These are phyloP conservation scores for Coemansia sp. DNA, from an alignment of 192 early-diverging fungal genomes.

Conservation along the genomic window DNA sequence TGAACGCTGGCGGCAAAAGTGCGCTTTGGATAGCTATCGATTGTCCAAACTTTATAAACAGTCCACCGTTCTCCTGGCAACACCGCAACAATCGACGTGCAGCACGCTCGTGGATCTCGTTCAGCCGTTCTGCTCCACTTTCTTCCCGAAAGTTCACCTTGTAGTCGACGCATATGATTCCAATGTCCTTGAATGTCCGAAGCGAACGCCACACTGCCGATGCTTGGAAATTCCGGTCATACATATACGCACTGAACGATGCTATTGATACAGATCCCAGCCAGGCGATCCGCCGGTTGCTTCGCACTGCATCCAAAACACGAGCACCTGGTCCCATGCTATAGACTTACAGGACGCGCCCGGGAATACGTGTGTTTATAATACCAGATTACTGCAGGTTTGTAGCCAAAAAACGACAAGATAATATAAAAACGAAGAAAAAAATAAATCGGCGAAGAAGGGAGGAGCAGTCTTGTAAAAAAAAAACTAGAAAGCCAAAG, in stretches of 20 bases:
- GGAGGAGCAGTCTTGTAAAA: too few relatives aligned
- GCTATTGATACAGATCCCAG: constrained; percentile 11
- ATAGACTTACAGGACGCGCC: neutral
- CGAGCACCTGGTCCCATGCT: neutral
- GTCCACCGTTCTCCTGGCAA: constrained; percentile 80
- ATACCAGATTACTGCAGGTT: neutral
- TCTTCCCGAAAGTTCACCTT: constrained; percentile 78
- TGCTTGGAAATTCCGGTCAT: constrained; percentile 45
- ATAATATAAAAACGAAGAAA: neutral
- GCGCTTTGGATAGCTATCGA: constrained; percentile 68
- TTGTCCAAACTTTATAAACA: constrained; percentile 91
- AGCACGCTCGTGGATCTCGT: constrained; percentile 69
- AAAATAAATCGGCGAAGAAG: neutral
- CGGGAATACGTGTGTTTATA: neutral
- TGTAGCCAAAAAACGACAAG: neutral
- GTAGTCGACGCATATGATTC: constrained; percentile 61
- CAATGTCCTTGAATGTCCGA: constrained; percentile 38
- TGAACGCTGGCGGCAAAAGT: constrained; percentile 64
- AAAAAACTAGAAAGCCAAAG: too few relatives aligned
- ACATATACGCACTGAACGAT: constrained; percentile 22
- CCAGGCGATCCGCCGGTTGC: neutral
- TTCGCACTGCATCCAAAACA: neutral
- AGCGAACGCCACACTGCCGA: constrained; percentile 41
- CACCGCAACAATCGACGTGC: constrained; percentile 72
- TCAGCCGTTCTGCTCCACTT: constrained; percentile 56